Evolutionary conservation across 148 eudicot genomes (phyloP).

Genomic region (Persicaria tinctoria): DNA sequence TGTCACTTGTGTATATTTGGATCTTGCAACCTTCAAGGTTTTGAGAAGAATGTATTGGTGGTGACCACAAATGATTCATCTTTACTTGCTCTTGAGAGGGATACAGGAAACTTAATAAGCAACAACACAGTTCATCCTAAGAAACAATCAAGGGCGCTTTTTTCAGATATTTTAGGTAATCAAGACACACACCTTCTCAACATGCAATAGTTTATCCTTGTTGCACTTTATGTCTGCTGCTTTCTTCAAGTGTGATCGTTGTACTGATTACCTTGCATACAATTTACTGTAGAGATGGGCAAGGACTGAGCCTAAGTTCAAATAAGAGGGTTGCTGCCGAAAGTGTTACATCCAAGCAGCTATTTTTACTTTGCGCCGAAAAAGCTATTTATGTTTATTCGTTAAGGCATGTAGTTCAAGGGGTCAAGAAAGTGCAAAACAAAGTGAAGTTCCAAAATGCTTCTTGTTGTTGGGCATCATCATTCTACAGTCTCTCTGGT

Average conservation of each 20-base stretch:
- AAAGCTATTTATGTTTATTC: constrained; percentile 83
- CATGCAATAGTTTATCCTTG: background rate
- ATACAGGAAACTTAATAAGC: constrained; percentile 61
- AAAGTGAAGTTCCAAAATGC: constrained; percentile 74
- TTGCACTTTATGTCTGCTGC: background rate
- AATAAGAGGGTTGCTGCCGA: constrained; percentile 31
- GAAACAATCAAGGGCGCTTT: constrained; percentile 74
- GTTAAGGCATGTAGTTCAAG: constrained; percentile 58
- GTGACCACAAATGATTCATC: constrained; percentile 84
- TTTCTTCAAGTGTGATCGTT: background rate
- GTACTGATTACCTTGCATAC: background rate
- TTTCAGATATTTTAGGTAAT: constrained; percentile 74
- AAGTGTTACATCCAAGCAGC: constrained; percentile 36
- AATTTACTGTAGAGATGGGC: constrained; percentile 31
- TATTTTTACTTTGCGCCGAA: constrained; percentile 66
- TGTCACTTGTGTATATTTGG: constrained; percentile 26
- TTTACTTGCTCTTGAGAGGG: constrained; percentile 61
- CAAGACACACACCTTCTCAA: no score
- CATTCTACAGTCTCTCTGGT: constrained; percentile 40
- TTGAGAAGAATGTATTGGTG: constrained; percentile 64
- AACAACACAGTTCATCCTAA: constrained; percentile 58
- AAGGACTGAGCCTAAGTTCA: constrained; percentile 24
- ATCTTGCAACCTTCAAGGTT: constrained; percentile 64
- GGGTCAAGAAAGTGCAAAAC: constrained; percentile 76
- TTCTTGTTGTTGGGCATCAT: constrained; percentile 78